phyloP scores from a whole-genome alignment of 1,284 basidiomycete genomes.

The Lignosus rhinocerotis region DNA sequence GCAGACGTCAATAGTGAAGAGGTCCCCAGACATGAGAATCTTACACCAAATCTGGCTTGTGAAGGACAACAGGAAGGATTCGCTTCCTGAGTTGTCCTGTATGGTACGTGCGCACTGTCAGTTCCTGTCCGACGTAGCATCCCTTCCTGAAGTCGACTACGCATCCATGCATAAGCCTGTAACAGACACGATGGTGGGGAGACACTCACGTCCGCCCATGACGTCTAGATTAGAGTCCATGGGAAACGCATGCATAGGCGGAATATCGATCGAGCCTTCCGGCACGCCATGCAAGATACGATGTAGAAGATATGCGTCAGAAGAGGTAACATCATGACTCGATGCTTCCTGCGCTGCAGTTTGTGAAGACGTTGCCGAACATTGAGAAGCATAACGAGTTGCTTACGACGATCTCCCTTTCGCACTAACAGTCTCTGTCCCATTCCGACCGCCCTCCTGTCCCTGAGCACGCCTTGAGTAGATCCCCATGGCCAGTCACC shows the following conservation, averaged over 20 bases:
- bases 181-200: background rate
- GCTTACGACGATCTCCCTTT: constrained; percentile 76
- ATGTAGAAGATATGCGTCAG: constrained; percentile 73
- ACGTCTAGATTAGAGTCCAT: constrained; percentile 94
- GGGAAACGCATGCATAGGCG: constrained; percentile 79
- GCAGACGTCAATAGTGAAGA: background rate
- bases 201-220: constrained; percentile 82
- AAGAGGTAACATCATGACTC: constrained; percentile 51
- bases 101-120: constrained; percentile 96
- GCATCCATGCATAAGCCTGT: background rate
- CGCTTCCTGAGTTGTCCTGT: constrained; percentile 93
- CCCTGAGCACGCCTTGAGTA: constrained; percentile 51
- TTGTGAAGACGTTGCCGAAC: constrained; percentile 12
- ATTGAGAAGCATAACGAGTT: background rate
- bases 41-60: constrained; percentile 31
- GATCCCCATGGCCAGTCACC: constrained; percentile 64
- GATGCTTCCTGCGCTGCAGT: constrained; percentile 53
- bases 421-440: constrained; percentile 69
- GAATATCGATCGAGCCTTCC: constrained; percentile 82
- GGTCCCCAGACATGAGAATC: background rate
- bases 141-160: constrained; percentile 96
- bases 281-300: constrained; percentile 85
- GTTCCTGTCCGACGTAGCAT: constrained; percentile 97
- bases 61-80: constrained; percentile 75
- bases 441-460: constrained; percentile 78